phyloP scores from a whole-genome alignment of 1,284 basidiomycete genomes.

The Austroboletus sp. region DNA sequence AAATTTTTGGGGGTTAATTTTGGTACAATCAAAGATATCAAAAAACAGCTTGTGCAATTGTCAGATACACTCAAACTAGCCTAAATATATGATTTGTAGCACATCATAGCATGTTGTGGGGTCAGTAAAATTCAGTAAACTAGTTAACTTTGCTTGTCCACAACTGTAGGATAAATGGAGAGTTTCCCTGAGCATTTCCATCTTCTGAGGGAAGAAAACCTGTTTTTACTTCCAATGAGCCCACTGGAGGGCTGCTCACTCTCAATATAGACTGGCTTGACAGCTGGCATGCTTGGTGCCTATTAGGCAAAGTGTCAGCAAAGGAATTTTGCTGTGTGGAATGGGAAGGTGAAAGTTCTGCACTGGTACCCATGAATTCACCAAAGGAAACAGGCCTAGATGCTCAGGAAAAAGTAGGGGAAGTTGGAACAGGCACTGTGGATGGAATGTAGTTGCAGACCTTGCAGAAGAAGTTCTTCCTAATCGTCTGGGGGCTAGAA shows the following conservation, averaged over 20 bases:
- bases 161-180: conserved; percentile 26
- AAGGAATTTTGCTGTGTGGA: conserved; percentile 11
- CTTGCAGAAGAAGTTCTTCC: conserved; percentile 47
- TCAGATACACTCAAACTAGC: too few species aligned
- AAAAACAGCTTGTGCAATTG: too few species aligned
- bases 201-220: conserved; percentile 22
- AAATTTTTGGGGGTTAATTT: too few species aligned
- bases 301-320: conserved; percentile 6
- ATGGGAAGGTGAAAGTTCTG: conserved; percentile 13
- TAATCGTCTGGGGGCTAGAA: conserved; percentile 41
- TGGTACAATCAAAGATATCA: too few species aligned
- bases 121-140: too few species aligned
- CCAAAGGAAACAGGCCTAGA: conserved; percentile 47
- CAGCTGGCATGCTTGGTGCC: conserved; percentile 6
- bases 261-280: conserved; percentile 9
- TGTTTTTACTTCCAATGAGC: conserved; percentile 16
- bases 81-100: too few species aligned
- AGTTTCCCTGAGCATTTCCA: conserved; percentile 18
- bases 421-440: conserved; percentile 44
- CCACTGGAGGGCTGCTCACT: conserved; percentile 4
- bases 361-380: conserved; percentile 33
- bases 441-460: conserved; percentile 50
- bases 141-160: too few species aligned
- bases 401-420: conserved; percentile 43
- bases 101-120: too few species aligned